Evolutionary conservation across 2,329 filamentous ascomycete genomes (phyloP), one percentile per base, ranked within the genome.

Genomic region (Colletotrichum eremochloae): DNA sequence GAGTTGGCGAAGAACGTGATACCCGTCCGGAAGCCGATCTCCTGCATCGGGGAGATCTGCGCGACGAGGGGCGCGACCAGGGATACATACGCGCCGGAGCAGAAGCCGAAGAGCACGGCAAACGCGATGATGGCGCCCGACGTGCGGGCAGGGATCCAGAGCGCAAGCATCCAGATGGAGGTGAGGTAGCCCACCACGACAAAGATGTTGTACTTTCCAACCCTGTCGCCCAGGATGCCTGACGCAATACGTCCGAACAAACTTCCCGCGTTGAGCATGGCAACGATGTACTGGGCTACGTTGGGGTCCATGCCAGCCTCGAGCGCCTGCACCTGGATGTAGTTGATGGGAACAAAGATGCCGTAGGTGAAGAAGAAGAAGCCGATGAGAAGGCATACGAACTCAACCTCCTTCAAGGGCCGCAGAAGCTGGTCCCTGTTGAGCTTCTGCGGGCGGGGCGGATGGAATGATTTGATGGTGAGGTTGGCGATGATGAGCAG

Each of bases 31-130:
- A 87, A 84, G 1, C 89, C 89, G 11, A 91, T 86, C 75, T 89
- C 84, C 2, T 82, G 79, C 66, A 88, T 81, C 44, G 88, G 86
- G 1, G 86, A 88, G 71, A 92, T 88, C 74, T 91, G 87, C 1
- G 80, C 81, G 5, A 84, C 76, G 1, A 85, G 79, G 1, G 82
- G 79, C 9, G 79, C 78, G 14, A 82, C 77, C 5, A 85, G 76
- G 12, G 82, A 81, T 20, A 84, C 77, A 67, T 82, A 84, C 20
- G 82, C 83, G 29, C 83, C 83, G 0, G 82, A 84, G 64, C 77
- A 81, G 79, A 83, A 83, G 38, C 84, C 84, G 53, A 83, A 86
- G 20, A 85, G 76, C 5, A 80, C 77, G 0, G 83, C 78, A 72
- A 84, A 86, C 1, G 79, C 80, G 44, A 85, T 79, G n/a, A 81